These are phyloP conservation scores for Austroboletus niveus DNA, from an alignment of 1,284 basidiomycete species.

Conservation along the genomic window DNA sequence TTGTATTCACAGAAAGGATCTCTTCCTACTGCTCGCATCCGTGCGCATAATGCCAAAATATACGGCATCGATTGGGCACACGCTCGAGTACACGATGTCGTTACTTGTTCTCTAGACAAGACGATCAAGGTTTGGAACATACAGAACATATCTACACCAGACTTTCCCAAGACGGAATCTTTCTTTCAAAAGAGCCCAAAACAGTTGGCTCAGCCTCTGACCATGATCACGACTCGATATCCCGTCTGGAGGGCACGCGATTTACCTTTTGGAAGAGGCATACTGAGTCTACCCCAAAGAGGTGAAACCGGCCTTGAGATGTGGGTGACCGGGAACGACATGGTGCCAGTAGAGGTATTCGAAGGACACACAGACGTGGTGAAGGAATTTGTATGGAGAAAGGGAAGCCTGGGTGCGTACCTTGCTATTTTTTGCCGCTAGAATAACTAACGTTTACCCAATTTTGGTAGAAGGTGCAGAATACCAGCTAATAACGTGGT, in stretches of 20 bases:
- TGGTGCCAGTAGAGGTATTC: conserved; percentile 69
- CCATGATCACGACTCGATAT: conserved; percentile 73
- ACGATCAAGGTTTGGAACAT: conserved; percentile 86
- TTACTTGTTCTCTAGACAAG: conserved; percentile 91
- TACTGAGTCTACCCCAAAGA: conserved; percentile 88
- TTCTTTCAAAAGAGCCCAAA: conserved; percentile 12
- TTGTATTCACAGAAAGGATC: conserved; percentile 72
- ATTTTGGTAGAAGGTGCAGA: conserved; percentile 55
- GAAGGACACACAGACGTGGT: conserved; percentile 92
- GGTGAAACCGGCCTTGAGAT: conserved; percentile 85
- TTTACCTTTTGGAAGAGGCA: conserved; percentile 89
- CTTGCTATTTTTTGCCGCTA: no score
- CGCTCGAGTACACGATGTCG: conserved; percentile 66
- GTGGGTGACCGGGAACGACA: conserved; percentile 58
- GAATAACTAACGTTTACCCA: background rate
- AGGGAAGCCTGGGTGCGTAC: conserved; percentile 51
- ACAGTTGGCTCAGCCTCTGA: conserved; percentile 42
- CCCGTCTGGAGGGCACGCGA: conserved; percentile 95
- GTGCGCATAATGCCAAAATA: conserved; percentile 85
- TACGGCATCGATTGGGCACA: conserved; percentile 97
- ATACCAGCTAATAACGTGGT: conserved; percentile 96
- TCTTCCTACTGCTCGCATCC: conserved; percentile 72
- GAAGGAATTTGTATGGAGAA: conserved; percentile 97
- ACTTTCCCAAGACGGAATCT: conserved; percentile 14
- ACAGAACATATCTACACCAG: conserved; percentile 27